Evolutionary conservation across 2,329 filamentous ascomycete genomes (phyloP), one percentile per base, ranked within the genome.

Genomic region (Cordyceps javanica): DNA sequence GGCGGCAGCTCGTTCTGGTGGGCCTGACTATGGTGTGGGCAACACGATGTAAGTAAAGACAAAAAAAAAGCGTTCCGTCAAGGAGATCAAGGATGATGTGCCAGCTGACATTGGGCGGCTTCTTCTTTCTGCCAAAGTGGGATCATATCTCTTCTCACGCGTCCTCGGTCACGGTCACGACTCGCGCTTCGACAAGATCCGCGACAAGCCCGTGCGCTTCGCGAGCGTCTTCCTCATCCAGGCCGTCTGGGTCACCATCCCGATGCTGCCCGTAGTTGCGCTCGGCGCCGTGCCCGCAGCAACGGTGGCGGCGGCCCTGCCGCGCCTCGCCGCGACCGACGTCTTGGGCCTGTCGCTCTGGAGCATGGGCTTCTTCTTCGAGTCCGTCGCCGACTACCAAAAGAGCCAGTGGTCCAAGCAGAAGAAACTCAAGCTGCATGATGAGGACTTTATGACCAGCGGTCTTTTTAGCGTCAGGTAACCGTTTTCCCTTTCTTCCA

Each of bases 221-320:
- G 62, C 67, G 3, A 66, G 45, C 45, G 71, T 72, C 14, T 79
- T 72, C 60, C 60, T 72, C 53, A 81, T 79, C 3, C 86, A 89
- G 69, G 85, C 86, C 7, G 77, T 79, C 0, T 89, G 86, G 86
- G 83, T 89, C 2, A 82, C 82, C 2, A 73, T 88, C n/a, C 86
- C 82, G 67, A 74, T 87, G 5, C 74, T 87, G 63, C 86, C 87
- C 11, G 79, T 89, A 9, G 72, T 88, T 6, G 80, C 83, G 2
- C 66, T 88, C 56, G 89, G 88, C 68, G 74, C 82, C 7, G 77
- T 87, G 6, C 84, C 86, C 0, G 73, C 79, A 2, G 72, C 77
- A 2, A 75, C 77, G 1, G 70, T 87, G 1, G 74, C 78, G 3
- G 52, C 63, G 5, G 73, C 77, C 1, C 67, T 85, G 1, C 78